Evolutionary conservation across 2,329 filamentous ascomycete genomes (phyloP), one percentile per base, ranked within the genome.

Genomic region (Penicillium sp.): DNA sequence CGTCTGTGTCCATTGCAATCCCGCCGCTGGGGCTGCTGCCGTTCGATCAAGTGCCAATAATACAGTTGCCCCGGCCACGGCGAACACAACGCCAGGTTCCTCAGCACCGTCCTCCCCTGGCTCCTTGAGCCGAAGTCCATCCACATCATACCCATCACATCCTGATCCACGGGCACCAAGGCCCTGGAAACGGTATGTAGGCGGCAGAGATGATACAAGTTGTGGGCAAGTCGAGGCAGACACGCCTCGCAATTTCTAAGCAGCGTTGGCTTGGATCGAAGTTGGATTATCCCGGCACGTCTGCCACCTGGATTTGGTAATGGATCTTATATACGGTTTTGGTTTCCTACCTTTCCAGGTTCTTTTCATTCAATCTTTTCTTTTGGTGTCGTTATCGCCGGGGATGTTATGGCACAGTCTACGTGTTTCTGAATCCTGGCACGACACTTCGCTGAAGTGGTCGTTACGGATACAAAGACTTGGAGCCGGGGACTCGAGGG

Each of bases 1-100:
- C 46, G 42, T 60, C 42, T 70, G 68, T 43, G 46, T 54, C 18
- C 67, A 65, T 48, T 70, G 68, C 52, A 62, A 69, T 47, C 66
- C 66, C 3, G 52, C 59, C n/a, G 58, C 55, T 10, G 60, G 56
- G 14, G 51, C 55, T 6, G 44, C 57, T 11, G 46, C 51, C 14
- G 43, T 46, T 14, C 24, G 48, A 50, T 36, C 40, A 5, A 49
- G 18, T 16, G 7, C 44, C 28, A 48, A 41, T 13, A 51, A 30
- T 14, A 25, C n/a, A 20, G 33, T 42, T n/a, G 38, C 55, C 13
- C 45, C 53, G 27, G 44, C 50, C n/a, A 57, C 48, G 16, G 54
- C 50, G 10, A 58, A 46, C 24, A 49, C 49, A 9, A 63, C 63
- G 2, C 60, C 64, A 2, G 53, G 53, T 1, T 68, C 64, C 2